These are phyloP conservation scores for Centella asiatica DNA, from an alignment of 129 eudicot genomes.

Conservation along the genomic window DNA sequence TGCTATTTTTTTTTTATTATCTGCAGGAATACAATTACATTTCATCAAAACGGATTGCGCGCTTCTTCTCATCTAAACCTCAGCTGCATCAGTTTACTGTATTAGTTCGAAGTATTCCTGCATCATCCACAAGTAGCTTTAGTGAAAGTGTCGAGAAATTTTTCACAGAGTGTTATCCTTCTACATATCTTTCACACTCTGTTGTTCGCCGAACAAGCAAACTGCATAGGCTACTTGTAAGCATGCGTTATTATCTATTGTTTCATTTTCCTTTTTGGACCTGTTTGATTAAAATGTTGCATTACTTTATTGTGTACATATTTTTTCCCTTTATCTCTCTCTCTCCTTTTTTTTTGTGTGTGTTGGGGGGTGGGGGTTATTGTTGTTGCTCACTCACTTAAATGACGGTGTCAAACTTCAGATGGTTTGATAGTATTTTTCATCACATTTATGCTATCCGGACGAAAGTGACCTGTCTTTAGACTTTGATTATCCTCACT, in stretches of 20 bases:
- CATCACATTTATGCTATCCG: no score
- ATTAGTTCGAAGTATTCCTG: conserved; percentile 81
- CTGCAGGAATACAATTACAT: conserved; percentile 80
- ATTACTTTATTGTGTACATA: not conserved
- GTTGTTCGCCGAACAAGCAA: conserved; percentile 66
- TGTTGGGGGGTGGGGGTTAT: no score
- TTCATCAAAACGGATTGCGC: conserved; percentile 55
- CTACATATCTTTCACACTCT: conserved; percentile 70
- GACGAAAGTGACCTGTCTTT: no score
- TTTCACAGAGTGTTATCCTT: conserved; percentile 70
- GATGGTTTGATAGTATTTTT: no score
- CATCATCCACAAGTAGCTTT: conserved; percentile 43
- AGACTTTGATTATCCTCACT: no score
- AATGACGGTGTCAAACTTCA: no score
- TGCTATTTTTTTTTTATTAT: conserved; percentile 20
- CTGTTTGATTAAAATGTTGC: not conserved
- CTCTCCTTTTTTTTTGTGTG: no score
- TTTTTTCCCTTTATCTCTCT: not conserved
- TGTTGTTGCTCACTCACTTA: no score
- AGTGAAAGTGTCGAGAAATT: conserved; percentile 74
- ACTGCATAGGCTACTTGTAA: conserved; percentile 62
- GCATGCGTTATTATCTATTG: no score
- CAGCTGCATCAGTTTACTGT: conserved; percentile 73
- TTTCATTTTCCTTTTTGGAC: no score
- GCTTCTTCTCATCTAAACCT: conserved; percentile 68